Percentiles rank a stretch among this genome's conserved stretches.
Evolutionary conservation across 768 basidiomycete genomes (phyloP).

Genomic region (Pleurotus salmoneostramineus): DNA sequence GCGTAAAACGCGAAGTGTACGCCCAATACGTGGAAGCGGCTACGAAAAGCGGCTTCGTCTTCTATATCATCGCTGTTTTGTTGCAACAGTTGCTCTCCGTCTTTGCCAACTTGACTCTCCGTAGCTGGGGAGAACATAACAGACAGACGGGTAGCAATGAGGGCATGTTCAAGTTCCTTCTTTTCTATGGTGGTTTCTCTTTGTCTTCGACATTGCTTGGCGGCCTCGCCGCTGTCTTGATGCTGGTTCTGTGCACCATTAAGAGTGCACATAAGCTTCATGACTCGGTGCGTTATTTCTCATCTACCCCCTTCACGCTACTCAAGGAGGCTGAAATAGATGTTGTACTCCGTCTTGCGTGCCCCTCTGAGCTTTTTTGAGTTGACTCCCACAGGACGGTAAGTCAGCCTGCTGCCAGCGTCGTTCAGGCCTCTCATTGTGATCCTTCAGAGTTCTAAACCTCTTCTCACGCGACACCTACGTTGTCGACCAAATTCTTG

Average conservation of each 20-base stretch:
- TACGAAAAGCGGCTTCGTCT: conserved; percentile 63
- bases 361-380: conserved; percentile 91
- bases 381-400: conserved; percentile 82
- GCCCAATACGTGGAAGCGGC: conserved; percentile 74
- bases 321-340: conserved; percentile 33
- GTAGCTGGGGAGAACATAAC: conserved; percentile 83
- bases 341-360: conserved; percentile 75
- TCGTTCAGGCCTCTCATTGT: not conserved
- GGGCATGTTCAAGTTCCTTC: conserved; percentile 54
- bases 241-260: conserved; percentile 77
- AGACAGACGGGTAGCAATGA: conserved; percentile 50
- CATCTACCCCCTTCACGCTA: not conserved
- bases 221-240: conserved; percentile 53
- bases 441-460: conserved; percentile 65
- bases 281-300: conserved; percentile 50
- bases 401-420: conserved; percentile 11
- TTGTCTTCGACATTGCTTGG: conserved; percentile 51
- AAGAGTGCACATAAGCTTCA: conserved; percentile 74
- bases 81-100: conserved; percentile 58
- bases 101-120: conserved; percentile 62
- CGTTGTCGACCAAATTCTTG: conserved; percentile 81
- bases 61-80: conserved; percentile 56
- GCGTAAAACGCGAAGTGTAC: conserved; percentile 78
- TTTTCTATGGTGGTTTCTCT: conserved; percentile 68
- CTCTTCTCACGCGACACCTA: conserved; percentile 88